These are phyloP conservation scores for Stephanodiscus minutulus DNA, from an alignment of 108 stramenopile species.

Conservation along the genomic window DNA sequence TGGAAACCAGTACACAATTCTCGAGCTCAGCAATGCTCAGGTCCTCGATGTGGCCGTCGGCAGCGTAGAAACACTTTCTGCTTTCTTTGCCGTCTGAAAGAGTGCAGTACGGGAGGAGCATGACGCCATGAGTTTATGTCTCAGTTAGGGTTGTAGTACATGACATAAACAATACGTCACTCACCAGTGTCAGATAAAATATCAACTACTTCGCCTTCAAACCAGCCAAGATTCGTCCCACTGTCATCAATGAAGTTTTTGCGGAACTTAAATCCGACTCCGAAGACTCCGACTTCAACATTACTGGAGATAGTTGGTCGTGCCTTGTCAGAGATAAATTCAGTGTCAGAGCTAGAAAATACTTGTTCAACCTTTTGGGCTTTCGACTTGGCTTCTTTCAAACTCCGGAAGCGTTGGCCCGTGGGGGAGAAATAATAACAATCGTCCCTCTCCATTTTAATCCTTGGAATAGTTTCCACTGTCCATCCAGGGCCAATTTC, in stretches of 20 bases:
- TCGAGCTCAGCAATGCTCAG: conserved; percentile 17
- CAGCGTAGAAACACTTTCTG: conserved; percentile 13
- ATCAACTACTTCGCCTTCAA: conserved; percentile 24
- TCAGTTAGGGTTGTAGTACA: too few species aligned
- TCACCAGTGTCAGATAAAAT: conserved; percentile 20
- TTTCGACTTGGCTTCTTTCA: conserved; percentile 11
- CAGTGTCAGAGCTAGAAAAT: conserved; percentile 2
- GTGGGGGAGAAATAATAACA: conserved; percentile 4
- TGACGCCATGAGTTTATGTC: too few species aligned
- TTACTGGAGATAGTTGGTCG: background rate
- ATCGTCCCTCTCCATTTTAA: background rate
- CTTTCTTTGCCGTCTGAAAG: conserved; percentile 16
- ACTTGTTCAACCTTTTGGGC: background rate
- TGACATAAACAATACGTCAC: background rate
- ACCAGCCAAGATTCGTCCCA: conserved; percentile 14
- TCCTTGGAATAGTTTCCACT: background rate
- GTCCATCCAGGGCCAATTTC: conserved; percentile 11
- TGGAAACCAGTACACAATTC: conserved; percentile 5
- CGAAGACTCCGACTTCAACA: conserved; percentile 3
- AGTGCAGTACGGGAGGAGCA: background rate
- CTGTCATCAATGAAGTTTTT: conserved; percentile 13
- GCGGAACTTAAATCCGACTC: conserved; percentile 27
- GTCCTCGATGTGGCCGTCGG: conserved; percentile 23
- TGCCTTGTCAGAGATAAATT: background rate
- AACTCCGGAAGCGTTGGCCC: conserved; percentile 3